Percentiles rank a stretch among this genome's conserved stretches.
These are phyloP conservation scores for Talaromyces adpressus DNA, from an alignment of 495 filamentous ascomycete species.

Conservation along the genomic window DNA sequence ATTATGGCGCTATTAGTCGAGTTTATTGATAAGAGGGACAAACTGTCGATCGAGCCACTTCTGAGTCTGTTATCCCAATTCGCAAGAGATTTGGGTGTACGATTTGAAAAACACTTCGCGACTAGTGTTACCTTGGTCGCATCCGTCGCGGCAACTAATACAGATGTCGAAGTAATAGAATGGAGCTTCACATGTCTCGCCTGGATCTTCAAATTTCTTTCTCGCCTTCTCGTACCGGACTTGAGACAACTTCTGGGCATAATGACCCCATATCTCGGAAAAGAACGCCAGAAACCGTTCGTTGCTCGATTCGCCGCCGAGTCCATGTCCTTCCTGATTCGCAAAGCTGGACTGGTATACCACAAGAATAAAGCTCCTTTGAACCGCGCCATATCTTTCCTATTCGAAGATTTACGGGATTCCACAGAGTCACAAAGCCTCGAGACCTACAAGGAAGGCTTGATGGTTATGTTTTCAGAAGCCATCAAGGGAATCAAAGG, in stretches of 20 bases:
- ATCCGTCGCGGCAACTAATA: slow-evolving; percentile 53
- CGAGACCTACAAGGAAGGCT: slow-evolving; percentile 64
- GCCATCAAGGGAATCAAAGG: slow-evolving; percentile 76
- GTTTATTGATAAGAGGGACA: slow-evolving; percentile 70
- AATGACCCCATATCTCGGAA: slow-evolving; percentile 81
- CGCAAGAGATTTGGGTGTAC: slow-evolving; percentile 81
- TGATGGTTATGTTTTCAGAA: slow-evolving; percentile 87
- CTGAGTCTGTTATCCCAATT: slow-evolving; percentile 80
- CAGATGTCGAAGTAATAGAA: slow-evolving; percentile 74
- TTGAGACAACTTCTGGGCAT: slow-evolving; percentile 74
- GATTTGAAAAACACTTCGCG: slow-evolving; percentile 82
- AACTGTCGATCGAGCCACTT: slow-evolving; percentile 73
- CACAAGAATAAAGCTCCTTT: slow-evolving; percentile 64
- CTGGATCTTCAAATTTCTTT: slow-evolving; percentile 96
- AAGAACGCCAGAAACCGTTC: slow-evolving; percentile 70
- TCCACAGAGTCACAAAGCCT: slow-evolving; percentile 42
- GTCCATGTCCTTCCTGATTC: slow-evolving; percentile 85
- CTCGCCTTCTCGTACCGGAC: slow-evolving; percentile 75
- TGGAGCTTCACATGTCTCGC: slow-evolving; percentile 95
- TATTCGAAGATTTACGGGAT: slow-evolving; percentile 57
- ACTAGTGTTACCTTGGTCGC: slow-evolving; percentile 61
- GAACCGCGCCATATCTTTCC: slow-evolving; percentile 57
- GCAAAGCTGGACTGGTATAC: slow-evolving; percentile 73
- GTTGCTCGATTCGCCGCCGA: slow-evolving; percentile 90
- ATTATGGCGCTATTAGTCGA: slow-evolving; percentile 73